Evolutionary conservation across 1,284 basidiomycete species (phyloP), one percentile per base, ranked within the genome.

Genomic region (Fomitopsis pinicola): DNA sequence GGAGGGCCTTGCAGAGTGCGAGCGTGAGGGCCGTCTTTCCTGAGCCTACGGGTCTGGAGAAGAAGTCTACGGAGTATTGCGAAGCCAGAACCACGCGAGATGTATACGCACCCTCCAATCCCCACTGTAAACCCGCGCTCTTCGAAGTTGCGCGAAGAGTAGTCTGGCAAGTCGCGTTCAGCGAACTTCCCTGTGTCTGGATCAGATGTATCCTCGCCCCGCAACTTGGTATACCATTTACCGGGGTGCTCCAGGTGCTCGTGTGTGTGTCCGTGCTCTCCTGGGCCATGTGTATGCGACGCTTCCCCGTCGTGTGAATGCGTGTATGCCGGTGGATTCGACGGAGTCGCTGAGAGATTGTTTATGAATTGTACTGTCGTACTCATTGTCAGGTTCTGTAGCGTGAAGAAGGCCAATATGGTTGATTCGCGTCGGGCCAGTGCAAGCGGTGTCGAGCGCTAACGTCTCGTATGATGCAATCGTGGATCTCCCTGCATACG

Each of bases 41-140:
- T 1, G 95, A 97, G 12, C 97, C 97, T 22, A 99, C 97, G 0
- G 97, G 94, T 1, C 93, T 95, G 30, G 4, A 64, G 4, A 2
- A 40, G 59, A 59, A 45, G 33, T 38, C 54, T 35, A n/a, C 14
- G 15, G 33, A 9, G 42, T 1, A 17, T 17, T 3, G 38, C 35
- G 14, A n/a, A 28, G 40, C 1, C 17, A 30, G 48, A 50, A 22
- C 19, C 14, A 40, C 36, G 35, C 36, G 46, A 61, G 42, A 14
- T 57, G 48, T 9, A 58, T 9, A 57, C 58, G 57, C 71, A 95
- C 94, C 96, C 97, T 70, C 97, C 97, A 62, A 98, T 98, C 4
- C 97, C 97, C 61, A 99, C 81, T 0, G 97, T 99, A 77, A 99
- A 99, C 1, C 94, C 96, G 63, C 97, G 81, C 77, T 98, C 96